Evolutionary conservation across 139 green algal genomes (phyloP), one percentile per base, ranked within the genome.

Genomic region (Limnomonas spitsbergensis): DNA sequence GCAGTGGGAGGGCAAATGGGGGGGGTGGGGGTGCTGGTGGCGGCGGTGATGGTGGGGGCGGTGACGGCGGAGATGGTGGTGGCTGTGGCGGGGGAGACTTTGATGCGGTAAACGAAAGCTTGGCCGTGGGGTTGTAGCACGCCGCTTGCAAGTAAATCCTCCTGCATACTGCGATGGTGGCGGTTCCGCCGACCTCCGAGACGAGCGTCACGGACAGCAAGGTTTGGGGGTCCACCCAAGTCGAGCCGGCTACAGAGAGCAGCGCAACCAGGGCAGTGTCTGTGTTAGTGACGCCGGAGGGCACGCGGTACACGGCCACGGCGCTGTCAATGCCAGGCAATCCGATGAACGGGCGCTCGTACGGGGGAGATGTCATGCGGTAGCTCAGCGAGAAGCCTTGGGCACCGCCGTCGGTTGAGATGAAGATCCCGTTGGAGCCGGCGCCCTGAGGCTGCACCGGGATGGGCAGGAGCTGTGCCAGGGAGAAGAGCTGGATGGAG

Each of bases 201-300:
- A 74, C 4, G 7, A 74, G 68, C 35, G 68, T 74, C 9, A 74
- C 68, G 7, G 68, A 74, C 14, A 74, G 36, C 68, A 74, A 42
- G 7, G 6, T 35, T 9, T 27, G 9, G 7, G 68, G 35, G 20
- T 74, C 68, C 4, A 47, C 36, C 68, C 68, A 74, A 6, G 34
- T 26, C 29, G 29, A n/a, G 68, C 35, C 36, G 35, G 4, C 29
- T 6, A 4, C 6, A 4, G 35, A 24, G 3, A 74, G 24, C 35
- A 74, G 29, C 14, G 47, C 47, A 26, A 74, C 68, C 35, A 74
- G 35, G 24, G 68, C 68, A 29, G 68, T 74, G 68, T 74, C 68
- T 4, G 68, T 74, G 68, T 42, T 39, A 26, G 29, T 6, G 35
- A 74, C 68, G 24, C 68, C 68, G 7, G 68, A 74, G 6, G 68